Conservation (phyloP, 352 stramenopile genomes). For the Blastocystis sp. region DNA sequence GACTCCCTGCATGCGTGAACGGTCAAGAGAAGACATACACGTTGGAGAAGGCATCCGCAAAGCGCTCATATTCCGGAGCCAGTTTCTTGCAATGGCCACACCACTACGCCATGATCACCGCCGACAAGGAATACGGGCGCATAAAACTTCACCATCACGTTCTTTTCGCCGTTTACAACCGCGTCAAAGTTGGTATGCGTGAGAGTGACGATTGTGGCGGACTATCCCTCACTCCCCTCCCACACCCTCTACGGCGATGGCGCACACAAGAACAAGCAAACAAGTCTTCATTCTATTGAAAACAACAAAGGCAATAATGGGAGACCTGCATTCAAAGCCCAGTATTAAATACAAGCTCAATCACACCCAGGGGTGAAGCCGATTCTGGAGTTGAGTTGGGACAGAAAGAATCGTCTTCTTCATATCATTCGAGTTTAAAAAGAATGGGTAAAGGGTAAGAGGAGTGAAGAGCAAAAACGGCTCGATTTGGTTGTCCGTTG, state of each 20-base stretch:
- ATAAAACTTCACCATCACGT: slow-evolving; percentile 66
- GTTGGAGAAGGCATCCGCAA: slow-evolving; percentile 32
- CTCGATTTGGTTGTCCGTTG: too few relatives aligned
- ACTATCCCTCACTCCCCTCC: background rate
- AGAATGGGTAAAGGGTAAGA: slow-evolving; percentile 67
- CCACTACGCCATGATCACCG: slow-evolving; percentile 17
- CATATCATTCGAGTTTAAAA: slow-evolving; percentile 56
- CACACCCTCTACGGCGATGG: background rate
- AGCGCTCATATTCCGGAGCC: slow-evolving; percentile 28
- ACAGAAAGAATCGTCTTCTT: slow-evolving; percentile 68
- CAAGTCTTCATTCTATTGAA: background rate
- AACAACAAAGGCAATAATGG: background rate
- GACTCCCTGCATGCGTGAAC: slow-evolving; percentile 17
- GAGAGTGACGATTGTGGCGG: background rate
- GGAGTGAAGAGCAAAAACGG: background rate
- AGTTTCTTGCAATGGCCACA: slow-evolving; percentile 48
- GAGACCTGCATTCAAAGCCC: background rate
- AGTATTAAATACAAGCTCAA: background rate
- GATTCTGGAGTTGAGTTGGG: background rate
- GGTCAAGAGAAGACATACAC: background rate
- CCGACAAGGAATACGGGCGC: background rate
- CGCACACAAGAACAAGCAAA: background rate
- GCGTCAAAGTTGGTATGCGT: slow-evolving; percentile 24
- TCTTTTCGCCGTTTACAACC: slow-evolving; percentile 61
- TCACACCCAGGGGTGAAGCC: background rate